These are phyloP conservation scores for Penicillium cosmopolitanum DNA, from an alignment of 495 filamentous ascomycete species.

Conservation along the genomic window DNA sequence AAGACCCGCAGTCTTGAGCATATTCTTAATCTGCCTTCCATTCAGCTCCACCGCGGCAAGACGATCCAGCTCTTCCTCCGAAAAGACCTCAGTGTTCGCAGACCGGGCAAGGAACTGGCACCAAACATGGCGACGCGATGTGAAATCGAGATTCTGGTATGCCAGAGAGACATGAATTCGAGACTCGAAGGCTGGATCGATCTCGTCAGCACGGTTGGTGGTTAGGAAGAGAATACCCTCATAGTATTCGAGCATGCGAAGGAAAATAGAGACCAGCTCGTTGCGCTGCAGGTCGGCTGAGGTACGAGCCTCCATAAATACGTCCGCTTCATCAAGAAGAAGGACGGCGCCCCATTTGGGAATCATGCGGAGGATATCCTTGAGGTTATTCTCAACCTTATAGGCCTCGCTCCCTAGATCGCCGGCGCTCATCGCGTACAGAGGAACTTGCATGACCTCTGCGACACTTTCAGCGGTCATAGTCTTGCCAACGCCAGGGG, in stretches of 20 bases:
- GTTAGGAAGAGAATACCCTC: constrained; percentile 66
- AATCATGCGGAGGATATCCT: constrained; percentile 52
- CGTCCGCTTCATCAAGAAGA: constrained; percentile 52
- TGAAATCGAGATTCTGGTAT: constrained; percentile 45
- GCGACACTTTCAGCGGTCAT: constrained; percentile 45
- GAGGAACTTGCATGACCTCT: constrained; percentile 32
- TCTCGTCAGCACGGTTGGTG: constrained; percentile 53
- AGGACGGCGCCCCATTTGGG: constrained; percentile 51
- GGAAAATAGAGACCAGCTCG: constrained; percentile 53
- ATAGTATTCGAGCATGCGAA: constrained; percentile 57
- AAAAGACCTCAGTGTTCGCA: constrained; percentile 20
- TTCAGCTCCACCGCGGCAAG: constrained; percentile 30
- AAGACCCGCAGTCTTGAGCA: constrained; percentile 47
- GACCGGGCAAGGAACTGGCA: constrained; percentile 30
- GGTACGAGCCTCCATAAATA: constrained; percentile 47
- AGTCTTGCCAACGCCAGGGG: constrained; percentile 49
- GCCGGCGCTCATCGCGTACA: constrained; percentile 53
- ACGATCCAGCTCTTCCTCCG: constrained; percentile 34
- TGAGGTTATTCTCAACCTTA: constrained; percentile 54
- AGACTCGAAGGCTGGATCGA: constrained; percentile 56
- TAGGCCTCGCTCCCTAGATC: constrained; percentile 56
- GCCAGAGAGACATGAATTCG: constrained; percentile 55
- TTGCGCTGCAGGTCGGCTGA: constrained; percentile 41
- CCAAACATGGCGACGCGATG: constrained; percentile 35
- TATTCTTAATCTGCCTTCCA: constrained; percentile 54